A percentile compares a stretch with the other conserved stretches of the same genome.
phyloP scores from a whole-genome alignment of 768 basidiomycete species.

The Mycena alexandri region DNA sequence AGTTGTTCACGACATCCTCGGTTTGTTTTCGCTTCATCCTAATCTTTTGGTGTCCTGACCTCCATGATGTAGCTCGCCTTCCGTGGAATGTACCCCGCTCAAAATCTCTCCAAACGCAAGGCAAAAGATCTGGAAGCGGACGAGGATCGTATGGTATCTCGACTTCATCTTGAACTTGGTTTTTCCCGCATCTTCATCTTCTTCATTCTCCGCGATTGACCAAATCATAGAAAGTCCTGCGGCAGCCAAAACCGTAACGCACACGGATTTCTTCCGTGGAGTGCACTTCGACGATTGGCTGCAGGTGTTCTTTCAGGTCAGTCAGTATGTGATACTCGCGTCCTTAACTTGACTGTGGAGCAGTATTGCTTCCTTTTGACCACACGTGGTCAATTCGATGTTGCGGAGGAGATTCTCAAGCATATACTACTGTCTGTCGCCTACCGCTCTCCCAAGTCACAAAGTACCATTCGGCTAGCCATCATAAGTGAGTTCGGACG shows the following conservation, averaged over 20 bases:
- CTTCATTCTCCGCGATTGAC: neutral
- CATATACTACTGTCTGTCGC: conserved; percentile 83
- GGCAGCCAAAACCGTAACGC: conserved; percentile 59
- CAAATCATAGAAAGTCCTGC: conserved; percentile 61
- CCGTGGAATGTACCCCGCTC: conserved; percentile 30
- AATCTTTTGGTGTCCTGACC: conserved; percentile 1
- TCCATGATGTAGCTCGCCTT: conserved; percentile 22
- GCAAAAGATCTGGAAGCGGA: conserved; percentile 25
- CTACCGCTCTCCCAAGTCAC: conserved; percentile 70
- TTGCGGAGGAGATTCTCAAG: conserved; percentile 80
- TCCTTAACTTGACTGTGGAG: neutral
- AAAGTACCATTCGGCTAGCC: conserved; percentile 81
- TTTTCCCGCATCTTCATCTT: neutral
- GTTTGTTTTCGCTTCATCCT: conserved; percentile 6
- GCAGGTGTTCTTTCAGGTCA: conserved; percentile 85
- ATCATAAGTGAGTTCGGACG: conserved; percentile 71
- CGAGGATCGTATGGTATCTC: conserved; percentile 35
- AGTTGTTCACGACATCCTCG: conserved; percentile 75
- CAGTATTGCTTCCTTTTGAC: conserved; percentile 86
- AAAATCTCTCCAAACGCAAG: neutral
- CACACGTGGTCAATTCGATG: conserved; percentile 69
- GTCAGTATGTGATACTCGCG: neutral
- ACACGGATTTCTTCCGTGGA: conserved; percentile 81
- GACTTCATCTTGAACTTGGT: conserved; percentile 37
- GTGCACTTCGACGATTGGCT: conserved; percentile 90